A percentile compares a stretch with the other conserved stretches of the same genome.
Evolutionary conservation across 2,329 filamentous ascomycete species (phyloP).

Genomic region (Talaromyces sp.): DNA sequence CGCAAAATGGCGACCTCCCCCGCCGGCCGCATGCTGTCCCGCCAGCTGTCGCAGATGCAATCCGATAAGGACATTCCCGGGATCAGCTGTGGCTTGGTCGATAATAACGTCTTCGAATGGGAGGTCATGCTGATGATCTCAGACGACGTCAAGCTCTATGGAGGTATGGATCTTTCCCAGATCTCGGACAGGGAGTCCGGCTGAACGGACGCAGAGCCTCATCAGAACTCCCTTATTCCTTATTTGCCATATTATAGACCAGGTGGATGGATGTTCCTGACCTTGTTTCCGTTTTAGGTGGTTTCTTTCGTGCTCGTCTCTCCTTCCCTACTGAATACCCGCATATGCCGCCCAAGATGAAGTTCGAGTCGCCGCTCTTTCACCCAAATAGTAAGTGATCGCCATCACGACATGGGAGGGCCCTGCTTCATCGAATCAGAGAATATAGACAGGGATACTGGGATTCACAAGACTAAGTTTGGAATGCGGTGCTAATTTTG

Average conservation of each 20-base stretch:
- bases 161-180: slow-evolving; percentile 59
- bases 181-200: neutral
- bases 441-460: neutral
- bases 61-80: slow-evolving; percentile 87
- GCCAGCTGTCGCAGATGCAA: slow-evolving; percentile 94
- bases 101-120: slow-evolving; percentile 93
- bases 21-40: slow-evolving; percentile 67
- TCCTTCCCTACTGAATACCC: slow-evolving; percentile 86
- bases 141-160: slow-evolving; percentile 91
- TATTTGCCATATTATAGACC: too few relatives aligned
- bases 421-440: neutral
- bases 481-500: neutral
- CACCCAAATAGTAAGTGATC: slow-evolving; percentile 76
- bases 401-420: neutral
- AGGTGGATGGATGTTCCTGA: neutral
- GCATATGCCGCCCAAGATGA: slow-evolving; percentile 82
- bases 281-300: slow-evolving; percentile 61
- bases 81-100: slow-evolving; percentile 87
- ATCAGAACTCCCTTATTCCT: too few relatives aligned
- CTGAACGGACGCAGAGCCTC: too few relatives aligned
- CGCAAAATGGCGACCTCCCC: slow-evolving; percentile 46
- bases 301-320: slow-evolving; percentile 85
- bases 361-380: slow-evolving; percentile 83
- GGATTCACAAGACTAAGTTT: neutral
- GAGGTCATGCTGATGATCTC: slow-evolving; percentile 99